Percentiles rank a stretch among this genome's conserved stretches.
Evolutionary conservation across 1,139 yeast genomes (phyloP).

Genomic region (Yamadazyma taylorii): DNA sequence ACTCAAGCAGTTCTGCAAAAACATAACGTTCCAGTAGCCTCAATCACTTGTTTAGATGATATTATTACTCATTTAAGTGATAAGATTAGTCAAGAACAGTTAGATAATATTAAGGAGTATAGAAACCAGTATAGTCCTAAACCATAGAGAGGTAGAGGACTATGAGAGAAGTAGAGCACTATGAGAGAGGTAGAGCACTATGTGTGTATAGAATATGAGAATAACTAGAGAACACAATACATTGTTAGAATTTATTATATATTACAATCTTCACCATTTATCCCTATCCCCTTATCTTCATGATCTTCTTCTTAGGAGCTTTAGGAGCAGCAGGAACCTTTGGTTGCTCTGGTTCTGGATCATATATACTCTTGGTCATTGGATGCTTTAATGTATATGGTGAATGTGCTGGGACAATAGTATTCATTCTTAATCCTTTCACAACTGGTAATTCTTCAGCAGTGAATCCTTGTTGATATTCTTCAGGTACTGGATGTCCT

Average conservation of each 20-base stretch:
- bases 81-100: conserved; percentile 54
- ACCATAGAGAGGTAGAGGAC: no score
- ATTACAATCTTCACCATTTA: no score
- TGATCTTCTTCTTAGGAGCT: conserved; percentile 52
- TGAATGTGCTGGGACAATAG: conserved; percentile 82
- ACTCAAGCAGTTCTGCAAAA: conserved; percentile 74
- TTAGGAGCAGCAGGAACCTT: conserved; percentile 45
- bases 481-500: conserved; percentile 63
- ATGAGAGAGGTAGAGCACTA: no score
- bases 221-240: conserved; percentile 1
- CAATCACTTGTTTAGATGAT: conserved; percentile 76
- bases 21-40: conserved; percentile 78
- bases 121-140: conserved; percentile 52
- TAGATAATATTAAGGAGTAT: conserved; percentile 58
- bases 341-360: conserved; percentile 48
- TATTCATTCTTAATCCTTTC: conserved; percentile 81
- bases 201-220: conserved; percentile 2
- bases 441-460: conserved; percentile 74
- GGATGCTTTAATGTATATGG: conserved; percentile 82
- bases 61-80: conserved; percentile 62
- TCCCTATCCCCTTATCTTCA: conserved; percentile 44
- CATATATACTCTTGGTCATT: conserved; percentile 70
- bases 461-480: conserved; percentile 49
- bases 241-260: no score
- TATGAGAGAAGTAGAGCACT: no score